Evolutionary conservation across 176 grass and related monocot genomes (phyloP).

Genomic region (Cenchrus purpureus): DNA sequence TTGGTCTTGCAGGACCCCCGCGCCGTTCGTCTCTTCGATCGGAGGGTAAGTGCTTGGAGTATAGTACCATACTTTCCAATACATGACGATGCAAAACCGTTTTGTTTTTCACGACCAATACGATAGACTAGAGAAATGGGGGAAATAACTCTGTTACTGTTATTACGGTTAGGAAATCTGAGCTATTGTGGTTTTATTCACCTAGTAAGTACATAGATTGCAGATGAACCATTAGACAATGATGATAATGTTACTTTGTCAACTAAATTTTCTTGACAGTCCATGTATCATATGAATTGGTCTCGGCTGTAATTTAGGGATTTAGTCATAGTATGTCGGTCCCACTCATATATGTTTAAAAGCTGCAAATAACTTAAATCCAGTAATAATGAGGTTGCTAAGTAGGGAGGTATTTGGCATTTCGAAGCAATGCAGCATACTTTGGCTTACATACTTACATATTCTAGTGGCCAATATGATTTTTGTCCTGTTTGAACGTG

Average conservation of each 20-base stretch:
- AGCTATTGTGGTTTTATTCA: neutral
- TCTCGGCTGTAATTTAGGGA: slow-evolving; percentile 3
- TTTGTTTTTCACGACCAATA: neutral
- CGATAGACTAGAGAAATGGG: neutral
- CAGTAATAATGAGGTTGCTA: neutral
- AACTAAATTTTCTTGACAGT: neutral
- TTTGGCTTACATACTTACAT: slow-evolving; percentile 3
- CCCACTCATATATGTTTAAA: neutral
- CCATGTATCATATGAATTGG: neutral
- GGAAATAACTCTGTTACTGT: neutral
- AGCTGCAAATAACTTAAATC: neutral
- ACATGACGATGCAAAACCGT: slow-evolving; percentile 19
- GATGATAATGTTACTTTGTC: neutral
- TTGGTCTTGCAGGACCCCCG: slow-evolving; percentile 59
- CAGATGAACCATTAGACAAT: neutral
- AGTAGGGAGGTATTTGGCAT: neutral
- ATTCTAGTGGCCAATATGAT: slow-evolving; percentile 4
- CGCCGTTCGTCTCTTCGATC: slow-evolving; percentile 82
- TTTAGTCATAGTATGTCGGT: neutral
- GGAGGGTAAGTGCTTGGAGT: slow-evolving; percentile 60
- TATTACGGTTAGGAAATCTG: neutral
- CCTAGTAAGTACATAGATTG: neutral
- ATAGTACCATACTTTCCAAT: neutral
- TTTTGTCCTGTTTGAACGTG: slow-evolving; percentile 1
- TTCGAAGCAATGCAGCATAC: neutral